phyloP scores from a whole-genome alignment of 2,329 filamentous ascomycete species.

The Fusarium albidum region DNA sequence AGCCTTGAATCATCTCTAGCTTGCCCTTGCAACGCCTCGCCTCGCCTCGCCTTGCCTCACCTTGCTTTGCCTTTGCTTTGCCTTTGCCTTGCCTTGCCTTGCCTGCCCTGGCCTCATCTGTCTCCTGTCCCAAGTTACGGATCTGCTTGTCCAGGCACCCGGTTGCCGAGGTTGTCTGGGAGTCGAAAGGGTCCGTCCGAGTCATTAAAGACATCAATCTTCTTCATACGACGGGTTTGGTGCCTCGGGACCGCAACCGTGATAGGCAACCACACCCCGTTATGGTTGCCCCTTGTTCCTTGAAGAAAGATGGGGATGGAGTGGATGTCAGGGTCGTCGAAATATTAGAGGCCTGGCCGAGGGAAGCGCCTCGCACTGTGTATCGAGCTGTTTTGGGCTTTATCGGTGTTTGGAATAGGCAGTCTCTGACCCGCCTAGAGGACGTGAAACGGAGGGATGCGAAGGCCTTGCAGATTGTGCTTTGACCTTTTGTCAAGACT shows the following conservation, averaged over 20 bases:
- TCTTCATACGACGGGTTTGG: neutral
- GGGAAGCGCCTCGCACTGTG: constrained; percentile 26
- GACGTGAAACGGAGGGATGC: no score
- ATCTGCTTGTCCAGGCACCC: no score
- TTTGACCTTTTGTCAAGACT: no score
- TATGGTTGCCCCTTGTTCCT: constrained; percentile 3
- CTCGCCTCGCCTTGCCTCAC: no score
- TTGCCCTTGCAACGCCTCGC: no score
- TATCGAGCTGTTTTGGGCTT: neutral
- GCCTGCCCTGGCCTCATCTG: neutral
- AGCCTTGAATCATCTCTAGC: neutral
- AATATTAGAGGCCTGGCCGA: constrained; percentile 10
- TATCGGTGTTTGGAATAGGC: constrained; percentile 3
- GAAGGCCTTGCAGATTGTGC: no score
- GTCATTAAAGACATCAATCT: neutral
- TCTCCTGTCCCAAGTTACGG: constrained; percentile 4
- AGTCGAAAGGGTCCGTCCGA: no score
- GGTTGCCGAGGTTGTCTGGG: neutral
- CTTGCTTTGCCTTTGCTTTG: neutral
- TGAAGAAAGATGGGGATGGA: constrained; percentile 4
- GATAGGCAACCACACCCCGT: constrained; percentile 7
- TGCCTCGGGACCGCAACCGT: constrained; percentile 1
- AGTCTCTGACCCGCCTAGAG: no score
- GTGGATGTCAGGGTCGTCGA: neutral
- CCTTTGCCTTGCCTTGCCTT: no score